These are phyloP conservation scores for Penicillium digitatum DNA, from an alignment of 2,329 filamentous ascomycete species.

Conservation along the genomic window DNA sequence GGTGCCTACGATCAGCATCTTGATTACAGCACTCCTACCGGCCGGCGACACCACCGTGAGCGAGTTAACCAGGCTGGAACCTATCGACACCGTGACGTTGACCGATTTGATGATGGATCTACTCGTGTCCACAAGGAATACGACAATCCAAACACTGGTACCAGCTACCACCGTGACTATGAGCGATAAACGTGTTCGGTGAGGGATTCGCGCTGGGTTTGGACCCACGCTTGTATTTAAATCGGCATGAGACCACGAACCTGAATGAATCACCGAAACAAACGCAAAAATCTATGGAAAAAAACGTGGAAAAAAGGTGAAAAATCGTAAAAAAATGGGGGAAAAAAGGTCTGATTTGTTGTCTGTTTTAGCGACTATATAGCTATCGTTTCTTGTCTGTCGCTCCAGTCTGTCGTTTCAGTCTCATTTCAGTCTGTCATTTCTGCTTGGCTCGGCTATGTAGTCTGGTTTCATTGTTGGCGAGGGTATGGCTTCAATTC, in stretches of 20 bases:
- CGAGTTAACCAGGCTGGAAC: conserved; percentile 28
- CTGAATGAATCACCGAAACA: not conserved
- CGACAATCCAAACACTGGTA: conserved; percentile 34
- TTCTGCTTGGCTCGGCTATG: not conserved
- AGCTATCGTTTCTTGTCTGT: not conserved
- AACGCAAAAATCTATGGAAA: conserved; percentile 6
- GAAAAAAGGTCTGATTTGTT: not conserved
- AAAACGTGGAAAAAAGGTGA: conserved; percentile 15
- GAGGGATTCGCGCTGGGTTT: conserved; percentile 2
- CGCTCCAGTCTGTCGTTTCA: not conserved
- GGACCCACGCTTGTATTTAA: conserved; percentile 9
- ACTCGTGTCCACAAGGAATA: conserved; percentile 33
- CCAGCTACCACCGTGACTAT: conserved; percentile 34
- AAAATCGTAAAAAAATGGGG: not conserved
- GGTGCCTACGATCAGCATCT: conserved; percentile 36
- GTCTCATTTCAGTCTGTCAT: not conserved
- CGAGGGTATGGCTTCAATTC: conserved; percentile 1
- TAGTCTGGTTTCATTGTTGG: not conserved
- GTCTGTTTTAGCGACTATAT: conserved; percentile 6
- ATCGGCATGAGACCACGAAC: conserved; percentile 12
- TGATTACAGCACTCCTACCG: conserved; percentile 28
- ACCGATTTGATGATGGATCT: conserved; percentile 29
- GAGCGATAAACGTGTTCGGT: conserved; percentile 13
- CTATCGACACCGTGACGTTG: conserved; percentile 35
- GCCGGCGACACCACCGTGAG: conserved; percentile 32